Percentiles rank a stretch among this genome's conserved stretches.
Conservation (phyloP, 140 eudicot genomes). For the Senecio squalidus region DNA sequence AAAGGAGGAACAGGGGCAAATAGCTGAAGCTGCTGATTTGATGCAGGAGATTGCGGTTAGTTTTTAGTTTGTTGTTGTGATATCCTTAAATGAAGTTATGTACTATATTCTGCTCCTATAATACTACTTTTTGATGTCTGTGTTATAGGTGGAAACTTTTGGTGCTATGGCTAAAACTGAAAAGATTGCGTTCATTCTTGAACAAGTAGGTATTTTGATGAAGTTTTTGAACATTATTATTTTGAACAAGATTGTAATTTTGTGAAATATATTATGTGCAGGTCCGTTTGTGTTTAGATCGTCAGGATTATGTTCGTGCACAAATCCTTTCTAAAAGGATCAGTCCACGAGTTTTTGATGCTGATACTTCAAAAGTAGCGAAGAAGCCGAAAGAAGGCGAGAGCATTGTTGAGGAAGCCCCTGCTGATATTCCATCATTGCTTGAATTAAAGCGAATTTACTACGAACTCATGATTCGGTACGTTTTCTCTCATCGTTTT, state of each 20-base stretch:
- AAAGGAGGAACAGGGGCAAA: constrained; percentile 82
- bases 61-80: neutral
- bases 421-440: constrained; percentile 76
- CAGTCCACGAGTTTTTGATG: constrained; percentile 94
- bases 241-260: neutral
- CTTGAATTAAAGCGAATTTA: constrained; percentile 72
- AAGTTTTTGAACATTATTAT: neutral
- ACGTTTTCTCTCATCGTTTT: neutral
- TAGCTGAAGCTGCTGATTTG: constrained; percentile 95
- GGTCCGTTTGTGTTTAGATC: constrained; percentile 90
- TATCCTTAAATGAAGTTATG: neutral
- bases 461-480: constrained; percentile 81
- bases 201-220: constrained; percentile 49
- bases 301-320: constrained; percentile 86
- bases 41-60: constrained; percentile 98
- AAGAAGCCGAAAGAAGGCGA: constrained; percentile 85
- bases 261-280: neutral
- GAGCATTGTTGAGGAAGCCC: constrained; percentile 74
- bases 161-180: constrained; percentile 99
- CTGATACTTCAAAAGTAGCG: constrained; percentile 73
- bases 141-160: constrained; percentile 79
- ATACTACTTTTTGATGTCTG: constrained; percentile 3
- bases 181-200: constrained; percentile 85
- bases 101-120: neutral
- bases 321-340: constrained; percentile 91